These are phyloP conservation scores for Eruca vesicaria DNA, from an alignment of 441 rosid species.

Conservation along the genomic window DNA sequence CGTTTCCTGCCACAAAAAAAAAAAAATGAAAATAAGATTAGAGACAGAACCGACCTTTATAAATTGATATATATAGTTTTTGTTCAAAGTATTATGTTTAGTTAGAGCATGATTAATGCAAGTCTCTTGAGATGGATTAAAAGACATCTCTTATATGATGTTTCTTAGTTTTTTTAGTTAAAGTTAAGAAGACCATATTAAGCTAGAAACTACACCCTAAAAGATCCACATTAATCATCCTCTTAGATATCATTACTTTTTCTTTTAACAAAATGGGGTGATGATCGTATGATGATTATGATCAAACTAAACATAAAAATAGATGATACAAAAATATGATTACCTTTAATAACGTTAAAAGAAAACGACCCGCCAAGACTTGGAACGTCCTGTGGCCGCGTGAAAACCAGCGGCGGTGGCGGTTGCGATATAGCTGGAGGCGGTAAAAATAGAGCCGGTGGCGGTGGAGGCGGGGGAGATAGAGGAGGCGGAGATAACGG, in stretches of 20 bases:
- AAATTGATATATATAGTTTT: not conserved
- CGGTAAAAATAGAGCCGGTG: not conserved
- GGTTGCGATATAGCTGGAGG: not conserved
- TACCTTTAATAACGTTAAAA: slow-evolving; percentile 21
- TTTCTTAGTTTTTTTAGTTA: too few relatives aligned
- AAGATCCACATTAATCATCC: too few relatives aligned
- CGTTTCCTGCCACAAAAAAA: slow-evolving; percentile 5
- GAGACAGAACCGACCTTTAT: not conserved
- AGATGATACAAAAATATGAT: not conserved
- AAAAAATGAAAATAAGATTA: not conserved
- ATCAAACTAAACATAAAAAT: not conserved
- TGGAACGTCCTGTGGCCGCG: not conserved
- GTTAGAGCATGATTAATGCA: too few relatives aligned
- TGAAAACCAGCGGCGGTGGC: not conserved
- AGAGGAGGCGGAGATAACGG: not conserved
- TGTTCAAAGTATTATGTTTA: not conserved
- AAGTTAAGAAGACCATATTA: too few relatives aligned
- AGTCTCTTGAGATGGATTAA: too few relatives aligned
- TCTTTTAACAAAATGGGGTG: not conserved
- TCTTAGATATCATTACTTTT: not conserved
- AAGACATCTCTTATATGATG: too few relatives aligned
- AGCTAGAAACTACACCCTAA: too few relatives aligned
- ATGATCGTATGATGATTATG: not conserved
- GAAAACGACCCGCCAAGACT: slow-evolving; percentile 7
- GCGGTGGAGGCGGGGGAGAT: not conserved